Base-by-base conservation (phyloP, 192 early-diverging fungal species). In the Gryganskiella cystojenkinii region DNA sequence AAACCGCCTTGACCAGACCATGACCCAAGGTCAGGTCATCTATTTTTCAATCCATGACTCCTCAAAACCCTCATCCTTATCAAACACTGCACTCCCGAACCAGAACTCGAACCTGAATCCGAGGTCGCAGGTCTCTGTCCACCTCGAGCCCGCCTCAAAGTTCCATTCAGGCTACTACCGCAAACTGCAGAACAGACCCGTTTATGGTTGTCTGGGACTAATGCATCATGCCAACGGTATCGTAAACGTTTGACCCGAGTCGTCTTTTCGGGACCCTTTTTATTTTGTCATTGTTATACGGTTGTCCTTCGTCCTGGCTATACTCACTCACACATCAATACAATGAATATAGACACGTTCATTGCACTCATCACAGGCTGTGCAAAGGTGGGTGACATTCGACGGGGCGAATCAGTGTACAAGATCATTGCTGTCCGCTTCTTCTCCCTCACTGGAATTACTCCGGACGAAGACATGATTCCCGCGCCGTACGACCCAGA, bases 401-500 rank as follows among this genome's bases (percentile, higher is more conserved):
- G 85, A 4, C 81, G 82, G 17, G 86, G 88, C 8, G 84, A 90
- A 54, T 81, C 88, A 3, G 85, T 92, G 4, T 94, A 91, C 71
- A 88, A 90, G 20, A 89, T 98, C 31, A 70, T 82, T 13, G 84
- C 87, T 37, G 93, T 94, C 10, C 83, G 80, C 55, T 94, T 95
- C 75, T 88, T 94, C 66, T 97, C 94, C 7, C 86, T 98, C 55
- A 82, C 87, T 1, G 88, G 87, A 54, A 82, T 84, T 51, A 83
- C 87, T 24, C 94, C 93, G 63, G 95, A 98, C 71, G 82, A 87
- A 71, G 71, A 80, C 52, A 78, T 78, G 74, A 78, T 78, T 24
- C 52, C 65, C 55, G 72, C 70, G 62, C 66, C 63, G 34, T 59
- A 49, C 65, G 54, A 58, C 62, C 78, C 72, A 74, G 79, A 71